Evolutionary conservation across 179 eudicot species (phyloP).

Genomic region (Heliamphora pulchella): DNA sequence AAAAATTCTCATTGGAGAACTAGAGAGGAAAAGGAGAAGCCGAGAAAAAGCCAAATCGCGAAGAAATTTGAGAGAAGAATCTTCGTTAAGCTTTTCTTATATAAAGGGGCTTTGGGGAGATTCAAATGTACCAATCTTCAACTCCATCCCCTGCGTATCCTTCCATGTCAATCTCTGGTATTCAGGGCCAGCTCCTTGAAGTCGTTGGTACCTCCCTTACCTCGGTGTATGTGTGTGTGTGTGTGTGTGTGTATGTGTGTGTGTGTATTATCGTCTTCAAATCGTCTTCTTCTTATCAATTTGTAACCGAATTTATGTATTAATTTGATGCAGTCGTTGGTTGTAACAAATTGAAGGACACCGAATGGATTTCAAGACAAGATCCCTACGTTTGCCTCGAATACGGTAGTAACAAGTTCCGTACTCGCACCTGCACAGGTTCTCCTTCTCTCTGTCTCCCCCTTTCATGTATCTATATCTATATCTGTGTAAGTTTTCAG

Average conservation of each 20-base stretch:
- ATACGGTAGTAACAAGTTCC: slow-evolving; percentile 60
- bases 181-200: slow-evolving; percentile 14
- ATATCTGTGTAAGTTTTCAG: neutral
- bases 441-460: neutral
- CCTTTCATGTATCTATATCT: neutral
- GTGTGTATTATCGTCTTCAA: neutral
- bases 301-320: neutral
- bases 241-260: neutral
- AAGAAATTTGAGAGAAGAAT: neutral
- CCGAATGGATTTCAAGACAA: slow-evolving; percentile 94
- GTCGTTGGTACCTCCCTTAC: neutral
- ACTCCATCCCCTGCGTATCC: neutral
- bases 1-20: no score
- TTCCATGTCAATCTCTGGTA: slow-evolving; percentile 15
- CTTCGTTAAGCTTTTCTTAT: neutral
- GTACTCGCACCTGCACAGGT: slow-evolving; percentile 80
- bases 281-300: neutral
- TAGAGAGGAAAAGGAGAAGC: no score
- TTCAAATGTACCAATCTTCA: slow-evolving; percentile 1
- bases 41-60: no score
- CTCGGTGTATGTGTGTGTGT: no score
- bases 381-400: slow-evolving; percentile 88
- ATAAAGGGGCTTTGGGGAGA: neutral
- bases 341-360: slow-evolving; percentile 76
- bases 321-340: slow-evolving; percentile 50